Base-by-base conservation (phyloP, 495 filamentous ascomycete genomes). In the Neurospora pannonica region DNA sequence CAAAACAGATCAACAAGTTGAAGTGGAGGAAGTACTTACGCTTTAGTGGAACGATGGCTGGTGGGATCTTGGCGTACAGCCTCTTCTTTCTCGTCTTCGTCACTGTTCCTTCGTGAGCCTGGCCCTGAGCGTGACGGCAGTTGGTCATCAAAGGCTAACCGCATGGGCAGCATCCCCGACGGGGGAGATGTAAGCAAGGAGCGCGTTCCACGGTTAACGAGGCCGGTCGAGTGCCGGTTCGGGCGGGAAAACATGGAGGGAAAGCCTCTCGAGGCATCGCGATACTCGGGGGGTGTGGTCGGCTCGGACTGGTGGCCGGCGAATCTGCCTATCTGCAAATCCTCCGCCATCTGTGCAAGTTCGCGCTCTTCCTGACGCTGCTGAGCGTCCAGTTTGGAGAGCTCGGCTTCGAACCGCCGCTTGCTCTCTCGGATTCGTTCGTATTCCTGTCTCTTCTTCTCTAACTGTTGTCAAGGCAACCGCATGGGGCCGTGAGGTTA, bases 271-370 rank as follows among this genome's bases (percentile, higher is more conserved):
- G 78, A 82, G 21, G 85, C 82, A 76, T 97, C 94, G 75, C 89
- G 91, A 80, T 94, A 93, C 81, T 98, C 96, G 24, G 96, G 96
- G n/a, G 96, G 96, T 21, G 97, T 99, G 15, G 96, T 97, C 10
- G 95, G 95, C 83, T 98, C 95, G 71, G 94, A 95, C 81, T 93
- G 90, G 73, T 93, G 91, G 42, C 93, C 93, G 74, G 88, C 83
- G 40, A 79, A 78, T 42, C 81, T 75, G 76, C 89, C 84, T 21
- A 38, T 73, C 36, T 48, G 70, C 75, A 98, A 84, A 72, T 94
- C 92, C 77, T 92, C 90, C 74, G 92, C 90, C 81, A 98, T 91
- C 81, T 91, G 89, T 37, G 90, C 89, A 79, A 97, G 91, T 78
- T 97, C 93, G 70, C 89, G 88, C 79, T 94, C 93, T 77, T 96